Conservation (phyloP, 495 filamentous ascomycete genomes). For the Entonaema liquescens region DNA sequence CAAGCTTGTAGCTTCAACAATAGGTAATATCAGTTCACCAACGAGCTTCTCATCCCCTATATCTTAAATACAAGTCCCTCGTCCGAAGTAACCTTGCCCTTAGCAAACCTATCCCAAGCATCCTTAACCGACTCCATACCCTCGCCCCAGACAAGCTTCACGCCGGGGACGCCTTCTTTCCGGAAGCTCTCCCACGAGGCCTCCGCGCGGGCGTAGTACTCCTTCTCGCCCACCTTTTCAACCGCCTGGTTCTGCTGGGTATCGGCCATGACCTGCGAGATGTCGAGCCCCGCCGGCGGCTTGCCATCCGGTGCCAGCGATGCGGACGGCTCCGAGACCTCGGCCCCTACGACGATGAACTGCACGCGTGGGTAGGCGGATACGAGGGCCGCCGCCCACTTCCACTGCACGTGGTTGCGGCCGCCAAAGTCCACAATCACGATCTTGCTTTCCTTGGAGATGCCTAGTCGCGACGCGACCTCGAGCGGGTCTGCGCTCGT, state of each 20-base stretch:
- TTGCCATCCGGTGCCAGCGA: constrained; percentile 7
- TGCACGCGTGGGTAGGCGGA: constrained; percentile 42
- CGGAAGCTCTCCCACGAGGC: constrained; percentile 50
- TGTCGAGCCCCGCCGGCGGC: constrained; percentile 25
- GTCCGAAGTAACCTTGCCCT: constrained; percentile 51
- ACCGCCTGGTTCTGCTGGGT: constrained; percentile 51
- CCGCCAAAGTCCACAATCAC: constrained; percentile 64
- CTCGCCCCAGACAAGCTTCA: constrained; percentile 54
- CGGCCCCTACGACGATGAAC: constrained; percentile 53
- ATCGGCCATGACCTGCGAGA: constrained; percentile 56
- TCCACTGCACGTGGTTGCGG: constrained; percentile 48
- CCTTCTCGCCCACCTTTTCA: constrained; percentile 38
- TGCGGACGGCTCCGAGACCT: constrained; percentile 44
- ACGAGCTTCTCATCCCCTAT: not conserved
- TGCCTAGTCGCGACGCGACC: constrained; percentile 28
- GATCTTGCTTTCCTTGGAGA: constrained; percentile 49
- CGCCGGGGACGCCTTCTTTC: constrained; percentile 43
- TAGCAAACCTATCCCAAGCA: constrained; percentile 56
- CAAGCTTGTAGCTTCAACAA: not conserved
- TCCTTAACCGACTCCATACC: constrained; percentile 53
- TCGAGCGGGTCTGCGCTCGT: constrained; percentile 42
- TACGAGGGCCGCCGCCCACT: constrained; percentile 49
- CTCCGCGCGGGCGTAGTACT: constrained; percentile 44
- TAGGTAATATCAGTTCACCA: not conserved
- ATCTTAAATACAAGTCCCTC: constrained; percentile 56